Evolutionary conservation across 2,329 filamentous ascomycete genomes (phyloP).

Genomic region (Trichophyton verrucosum): DNA sequence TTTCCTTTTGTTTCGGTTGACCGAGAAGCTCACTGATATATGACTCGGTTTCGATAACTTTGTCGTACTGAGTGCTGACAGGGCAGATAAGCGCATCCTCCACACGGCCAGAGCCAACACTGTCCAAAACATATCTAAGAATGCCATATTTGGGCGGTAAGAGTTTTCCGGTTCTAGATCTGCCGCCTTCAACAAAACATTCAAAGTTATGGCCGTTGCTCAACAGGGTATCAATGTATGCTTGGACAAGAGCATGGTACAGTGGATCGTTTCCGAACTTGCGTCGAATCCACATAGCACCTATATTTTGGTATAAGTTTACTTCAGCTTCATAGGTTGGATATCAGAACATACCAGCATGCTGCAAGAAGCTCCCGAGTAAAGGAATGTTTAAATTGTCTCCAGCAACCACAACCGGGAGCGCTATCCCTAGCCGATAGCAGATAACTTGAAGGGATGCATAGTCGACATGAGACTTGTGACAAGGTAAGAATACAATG

Average conservation of each 20-base stretch:
- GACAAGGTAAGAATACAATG: slow-evolving; percentile 89
- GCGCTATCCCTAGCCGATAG: slow-evolving; percentile 75
- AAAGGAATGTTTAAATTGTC: slow-evolving; percentile 94
- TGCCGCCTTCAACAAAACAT: slow-evolving; percentile 92
- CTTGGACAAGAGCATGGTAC: slow-evolving; percentile 85
- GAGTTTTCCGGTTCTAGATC: slow-evolving; percentile 86
- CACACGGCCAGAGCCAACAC: slow-evolving; percentile 73
- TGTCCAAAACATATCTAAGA: slow-evolving; percentile 80
- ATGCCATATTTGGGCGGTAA: slow-evolving; percentile 93
- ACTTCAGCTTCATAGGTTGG: not conserved
- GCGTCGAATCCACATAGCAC: slow-evolving; percentile 89
- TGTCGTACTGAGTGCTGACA: slow-evolving; percentile 96
- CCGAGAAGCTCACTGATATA: slow-evolving; percentile 92
- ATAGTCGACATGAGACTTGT: slow-evolving; percentile 92
- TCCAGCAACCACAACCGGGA: slow-evolving; percentile 86
- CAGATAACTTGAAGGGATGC: slow-evolving; percentile 91
- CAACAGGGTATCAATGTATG: slow-evolving; percentile 85
- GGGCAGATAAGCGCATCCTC: slow-evolving; percentile 88
- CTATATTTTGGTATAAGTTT: slow-evolving; percentile 19
- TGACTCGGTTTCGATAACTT: slow-evolving; percentile 94
- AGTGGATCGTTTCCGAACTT: slow-evolving; percentile 86
- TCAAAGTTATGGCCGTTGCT: slow-evolving; percentile 90
- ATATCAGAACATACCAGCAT: slow-evolving; percentile 51
- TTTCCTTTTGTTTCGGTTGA: slow-evolving; percentile 91
- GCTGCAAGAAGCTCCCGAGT: slow-evolving; percentile 79